Conservation (phyloP, 2,329 filamentous ascomycete genomes). For the Gnomoniopsis sp. region DNA sequence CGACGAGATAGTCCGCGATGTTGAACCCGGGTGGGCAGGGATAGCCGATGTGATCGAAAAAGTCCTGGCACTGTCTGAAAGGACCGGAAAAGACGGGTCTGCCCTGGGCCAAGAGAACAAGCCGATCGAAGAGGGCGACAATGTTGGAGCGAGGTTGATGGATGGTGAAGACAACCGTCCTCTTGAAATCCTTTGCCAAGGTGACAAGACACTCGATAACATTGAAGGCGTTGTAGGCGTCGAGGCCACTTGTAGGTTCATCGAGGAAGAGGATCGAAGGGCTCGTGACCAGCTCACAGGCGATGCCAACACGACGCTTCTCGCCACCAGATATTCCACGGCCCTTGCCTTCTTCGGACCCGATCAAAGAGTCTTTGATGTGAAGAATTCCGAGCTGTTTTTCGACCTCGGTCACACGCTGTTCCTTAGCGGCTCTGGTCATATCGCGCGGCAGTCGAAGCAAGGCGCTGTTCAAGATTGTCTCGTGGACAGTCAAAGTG, state of each 20-base stretch:
- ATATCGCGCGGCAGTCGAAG: slow-evolving; percentile 91
- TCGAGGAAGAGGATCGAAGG: slow-evolving; percentile 96
- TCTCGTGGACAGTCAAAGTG: slow-evolving; percentile 95
- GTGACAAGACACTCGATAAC: slow-evolving; percentile 95
- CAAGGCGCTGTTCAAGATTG: slow-evolving; percentile 89
- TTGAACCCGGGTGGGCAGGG: slow-evolving; percentile 95
- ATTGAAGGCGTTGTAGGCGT: slow-evolving; percentile 97
- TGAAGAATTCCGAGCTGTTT: slow-evolving; percentile 91
- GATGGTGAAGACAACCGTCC: slow-evolving; percentile 97
- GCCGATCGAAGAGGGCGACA: slow-evolving; percentile 89
- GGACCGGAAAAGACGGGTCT: slow-evolving; percentile 91
- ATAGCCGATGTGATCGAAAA: slow-evolving; percentile 91
- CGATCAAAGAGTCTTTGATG: slow-evolving; percentile 92
- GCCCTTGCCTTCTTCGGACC: slow-evolving; percentile 90
- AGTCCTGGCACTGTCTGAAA: slow-evolving; percentile 82
- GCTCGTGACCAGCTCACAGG: slow-evolving; percentile 95
- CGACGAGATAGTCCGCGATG: slow-evolving; percentile 95
- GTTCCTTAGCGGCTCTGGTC: slow-evolving; percentile 82
- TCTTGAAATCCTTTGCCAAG: slow-evolving; percentile 91
- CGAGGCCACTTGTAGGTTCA: slow-evolving; percentile 92
- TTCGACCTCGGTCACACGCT: slow-evolving; percentile 88
- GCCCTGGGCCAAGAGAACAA: slow-evolving; percentile 87
- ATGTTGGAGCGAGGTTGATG: slow-evolving; percentile 98
- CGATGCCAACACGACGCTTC: slow-evolving; percentile 93
- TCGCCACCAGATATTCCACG: slow-evolving; percentile 96